Base-by-base conservation (phyloP, 352 stramenopile genomes). In the Globisporangium nunn region DNA sequence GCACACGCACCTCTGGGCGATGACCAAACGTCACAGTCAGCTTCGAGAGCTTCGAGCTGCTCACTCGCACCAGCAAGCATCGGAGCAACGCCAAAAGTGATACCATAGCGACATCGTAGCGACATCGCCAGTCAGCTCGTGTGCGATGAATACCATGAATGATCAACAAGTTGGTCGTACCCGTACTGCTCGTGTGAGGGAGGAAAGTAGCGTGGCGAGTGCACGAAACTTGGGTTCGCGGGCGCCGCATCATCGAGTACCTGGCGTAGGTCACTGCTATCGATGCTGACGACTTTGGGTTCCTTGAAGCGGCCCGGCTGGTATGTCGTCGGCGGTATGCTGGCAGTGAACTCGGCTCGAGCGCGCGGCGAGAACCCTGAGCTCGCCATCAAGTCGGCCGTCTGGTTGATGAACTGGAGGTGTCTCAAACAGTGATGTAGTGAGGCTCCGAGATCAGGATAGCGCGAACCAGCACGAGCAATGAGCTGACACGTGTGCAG, bases 21-120 rank as follows among this genome's bases (percentile, higher is more conserved):
- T 93, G 83, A 35, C 81, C 83, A 50, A 93, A 93, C 0, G 73
- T 83, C 58, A 85, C 67, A 17, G 70, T 61, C 52, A 85, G 70
- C 11, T 70, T 75, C 2, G 72, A 71, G 40, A 78, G 56, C n/a
- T 64, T 62, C 1, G 55, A 50, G 35, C 70, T 81, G 62, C 55
- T 12, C 33, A n/a, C 12, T 8, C 12, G 43, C 23, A 23, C 23
- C 46, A 35, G 23, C 12, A 46, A 37, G 23, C 23, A 23, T 23
- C 23, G 23, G 23, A 23, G 23, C 23, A 23, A 23, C 23, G 23
- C 23, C 23, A 23, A 23, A 23, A 23, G 23, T 23, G 23, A 23
- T 23, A 23, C 23, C 23, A 23, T 23, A 23, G 23, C 23, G 23
- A 23, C 23, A 23, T 23, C 23, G 23, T 23, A 23, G 23, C 23